phyloP scores from a whole-genome alignment of 345 rosid genomes.

The Eucalyptus pauciflora region DNA sequence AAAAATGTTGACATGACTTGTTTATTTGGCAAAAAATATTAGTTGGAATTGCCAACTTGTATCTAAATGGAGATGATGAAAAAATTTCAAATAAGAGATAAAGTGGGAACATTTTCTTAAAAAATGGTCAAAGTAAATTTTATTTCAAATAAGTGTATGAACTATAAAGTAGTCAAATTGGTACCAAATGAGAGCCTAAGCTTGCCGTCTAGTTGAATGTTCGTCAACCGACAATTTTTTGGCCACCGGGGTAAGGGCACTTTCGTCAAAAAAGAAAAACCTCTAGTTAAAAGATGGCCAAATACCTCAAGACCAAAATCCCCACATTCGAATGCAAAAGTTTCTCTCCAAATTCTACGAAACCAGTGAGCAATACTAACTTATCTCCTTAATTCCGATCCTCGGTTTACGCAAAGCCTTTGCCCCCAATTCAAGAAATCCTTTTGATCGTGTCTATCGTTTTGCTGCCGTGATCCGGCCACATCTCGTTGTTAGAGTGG shows the following conservation, averaged over 20 bases:
- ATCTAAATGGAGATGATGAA: not conserved
- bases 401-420: not conserved
- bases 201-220: fast-evolving
- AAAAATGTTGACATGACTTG: not conserved
- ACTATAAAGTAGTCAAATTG: fast-evolving
- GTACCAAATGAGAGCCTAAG: not conserved
- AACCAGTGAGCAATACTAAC: not conserved
- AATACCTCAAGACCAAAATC: not conserved
- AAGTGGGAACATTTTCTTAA: fast-evolving
- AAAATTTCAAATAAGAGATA: not conserved
- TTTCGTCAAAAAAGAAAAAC: not conserved
- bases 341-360: not conserved
- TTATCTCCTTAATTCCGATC: not conserved
- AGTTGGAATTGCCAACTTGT: not conserved
- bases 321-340: not conserved
- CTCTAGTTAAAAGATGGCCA: not conserved
- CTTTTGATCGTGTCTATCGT: not conserved
- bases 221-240: fast-evolving
- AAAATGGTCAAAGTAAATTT: not conserved
- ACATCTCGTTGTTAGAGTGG: constrained; percentile 48
- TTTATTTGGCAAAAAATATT: not conserved
- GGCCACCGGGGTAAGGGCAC: not conserved
- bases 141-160: fast-evolving
- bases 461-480: constrained; percentile 1
- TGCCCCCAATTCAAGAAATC: not conserved